Conservation (phyloP, 768 basidiomycete species). For the Piloderma croceum region DNA sequence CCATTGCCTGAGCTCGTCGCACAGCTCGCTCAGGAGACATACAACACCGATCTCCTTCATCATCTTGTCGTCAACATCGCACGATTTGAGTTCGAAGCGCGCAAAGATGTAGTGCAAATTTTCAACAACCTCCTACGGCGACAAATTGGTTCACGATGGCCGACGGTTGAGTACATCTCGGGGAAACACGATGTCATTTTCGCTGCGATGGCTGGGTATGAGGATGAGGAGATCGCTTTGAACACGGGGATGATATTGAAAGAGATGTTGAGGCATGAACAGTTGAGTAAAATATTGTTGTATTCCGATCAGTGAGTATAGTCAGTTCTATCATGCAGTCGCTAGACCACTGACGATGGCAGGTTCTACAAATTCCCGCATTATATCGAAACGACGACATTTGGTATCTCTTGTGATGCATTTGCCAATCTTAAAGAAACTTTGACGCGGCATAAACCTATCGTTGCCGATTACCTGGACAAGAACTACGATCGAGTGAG, state of each 20-base stretch:
- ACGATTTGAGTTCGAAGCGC: constrained; percentile 90
- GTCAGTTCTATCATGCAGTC: not conserved
- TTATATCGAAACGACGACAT: constrained; percentile 96
- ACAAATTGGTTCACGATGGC: constrained; percentile 89
- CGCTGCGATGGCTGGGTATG: constrained; percentile 84
- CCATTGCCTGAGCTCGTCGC: constrained; percentile 86
- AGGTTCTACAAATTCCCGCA: constrained; percentile 96
- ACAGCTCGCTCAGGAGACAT: constrained; percentile 94
- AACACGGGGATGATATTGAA: constrained; percentile 98
- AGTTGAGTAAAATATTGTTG: constrained; percentile 81
- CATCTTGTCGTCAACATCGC: constrained; percentile 76
- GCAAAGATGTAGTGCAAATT: constrained; percentile 80
- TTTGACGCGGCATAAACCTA: constrained; percentile 92
- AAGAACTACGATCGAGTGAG: constrained; percentile 93
- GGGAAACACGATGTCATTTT: constrained; percentile 72
- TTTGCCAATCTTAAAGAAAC: constrained; percentile 98
- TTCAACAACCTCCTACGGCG: constrained; percentile 86
- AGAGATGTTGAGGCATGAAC: constrained; percentile 94
- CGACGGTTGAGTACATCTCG: constrained; percentile 93
- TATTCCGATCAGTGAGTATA: constrained; percentile 85
- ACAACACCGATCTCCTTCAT: constrained; percentile 82
- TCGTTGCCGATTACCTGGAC: constrained; percentile 96
- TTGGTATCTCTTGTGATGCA: constrained; percentile 97
- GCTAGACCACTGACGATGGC: constrained; percentile 1
- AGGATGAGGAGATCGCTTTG: constrained; percentile 91